These are phyloP conservation scores for Tolypocladium tropicale DNA, from an alignment of 2,329 filamentous ascomycete genomes.

Conservation along the genomic window DNA sequence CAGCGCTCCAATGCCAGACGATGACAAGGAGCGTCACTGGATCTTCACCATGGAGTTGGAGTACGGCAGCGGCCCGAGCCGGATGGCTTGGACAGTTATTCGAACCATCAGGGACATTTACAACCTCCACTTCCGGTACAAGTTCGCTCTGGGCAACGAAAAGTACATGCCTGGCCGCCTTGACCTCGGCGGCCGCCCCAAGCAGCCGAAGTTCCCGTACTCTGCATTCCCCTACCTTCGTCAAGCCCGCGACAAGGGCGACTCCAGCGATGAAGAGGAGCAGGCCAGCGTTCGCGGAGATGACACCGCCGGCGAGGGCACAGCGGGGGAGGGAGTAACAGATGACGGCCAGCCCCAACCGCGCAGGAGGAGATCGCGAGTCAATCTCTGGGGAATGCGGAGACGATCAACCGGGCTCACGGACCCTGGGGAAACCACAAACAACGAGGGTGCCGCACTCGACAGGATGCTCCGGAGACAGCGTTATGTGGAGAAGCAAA, in stretches of 20 bases:
- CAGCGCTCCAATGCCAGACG: conserved; percentile 58
- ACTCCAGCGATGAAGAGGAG: conserved; percentile 69
- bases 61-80: conserved; percentile 87
- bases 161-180: conserved; percentile 64
- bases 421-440: conserved; percentile 35
- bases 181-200: conserved; percentile 57
- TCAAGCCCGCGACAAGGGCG: conserved; percentile 67
- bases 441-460: conserved; percentile 33
- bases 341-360: conserved; percentile 27
- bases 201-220: conserved; percentile 82
- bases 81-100: conserved; percentile 94
- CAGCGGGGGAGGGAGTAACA: conserved; percentile 42
- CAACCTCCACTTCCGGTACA: conserved; percentile 90
- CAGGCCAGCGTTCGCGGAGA: conserved; percentile 26
- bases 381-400: conserved; percentile 40
- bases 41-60: conserved; percentile 88
- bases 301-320: conserved; percentile 42
- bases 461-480: conserved; percentile 31
- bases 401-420: conserved; percentile 41
- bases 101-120: conserved; percentile 82
- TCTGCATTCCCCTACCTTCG: conserved; percentile 85
- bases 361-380: conserved; percentile 40
- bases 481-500: conserved; percentile 71
- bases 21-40: conserved; percentile 60
- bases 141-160: conserved; percentile 73